phyloP scores from a whole-genome alignment of 2,329 filamentous ascomycete species.

The Apiospora kogelbergensis region DNA sequence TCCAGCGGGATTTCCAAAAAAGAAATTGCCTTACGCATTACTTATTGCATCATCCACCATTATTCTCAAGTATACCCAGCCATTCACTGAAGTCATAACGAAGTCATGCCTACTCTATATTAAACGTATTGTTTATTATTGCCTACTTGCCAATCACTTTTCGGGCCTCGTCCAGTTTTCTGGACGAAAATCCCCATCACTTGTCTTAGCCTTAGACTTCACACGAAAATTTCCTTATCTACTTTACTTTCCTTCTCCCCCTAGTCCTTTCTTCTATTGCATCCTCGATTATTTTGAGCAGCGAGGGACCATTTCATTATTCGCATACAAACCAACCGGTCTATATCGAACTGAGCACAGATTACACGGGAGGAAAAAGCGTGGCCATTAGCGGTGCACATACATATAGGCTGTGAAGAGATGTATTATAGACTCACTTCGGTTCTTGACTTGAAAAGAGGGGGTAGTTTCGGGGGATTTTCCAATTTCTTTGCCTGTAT shows the following conservation, averaged over 20 bases:
- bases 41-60: background rate
- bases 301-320: background rate
- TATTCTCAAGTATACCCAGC: background rate
- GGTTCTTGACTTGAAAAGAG: background rate
- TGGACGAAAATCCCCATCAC: background rate
- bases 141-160: background rate
- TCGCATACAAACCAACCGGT: background rate
- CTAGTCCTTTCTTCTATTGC: background rate
- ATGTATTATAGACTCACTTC: background rate
- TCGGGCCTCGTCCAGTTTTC: background rate
- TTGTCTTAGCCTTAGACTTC: background rate
- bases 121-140: constrained; percentile 4
- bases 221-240: background rate
- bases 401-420: background rate
- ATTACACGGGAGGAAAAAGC: background rate
- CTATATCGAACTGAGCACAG: background rate
- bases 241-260: background rate
- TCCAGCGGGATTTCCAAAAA: background rate
- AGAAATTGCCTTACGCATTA: background rate
- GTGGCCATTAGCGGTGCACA: background rate
- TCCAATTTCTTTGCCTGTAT: background rate
- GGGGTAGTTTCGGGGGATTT: background rate
- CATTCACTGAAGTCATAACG: background rate
- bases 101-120: background rate
- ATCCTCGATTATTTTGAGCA: no score